These are phyloP conservation scores for Vitis rupestris DNA, from an alignment of 164 flowering plant genomes.

Conservation along the genomic window DNA sequence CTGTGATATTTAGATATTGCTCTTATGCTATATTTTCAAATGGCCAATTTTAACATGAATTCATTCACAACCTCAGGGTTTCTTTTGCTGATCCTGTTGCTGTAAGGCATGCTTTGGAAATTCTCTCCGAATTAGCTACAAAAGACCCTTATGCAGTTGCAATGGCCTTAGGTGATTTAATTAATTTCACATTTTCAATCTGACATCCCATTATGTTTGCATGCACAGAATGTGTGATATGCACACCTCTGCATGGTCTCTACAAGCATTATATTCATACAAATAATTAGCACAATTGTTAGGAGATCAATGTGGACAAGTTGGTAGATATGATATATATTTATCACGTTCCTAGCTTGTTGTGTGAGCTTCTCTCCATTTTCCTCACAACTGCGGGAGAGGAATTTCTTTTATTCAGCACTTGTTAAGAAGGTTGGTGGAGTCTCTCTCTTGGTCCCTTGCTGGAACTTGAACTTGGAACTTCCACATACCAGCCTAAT, in stretches of 20 bases:
- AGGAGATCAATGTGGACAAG: too few relatives aligned
- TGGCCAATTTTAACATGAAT: background rate
- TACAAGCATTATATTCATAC: background rate
- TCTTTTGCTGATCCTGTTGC: conserved; percentile 97
- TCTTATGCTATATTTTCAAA: background rate
- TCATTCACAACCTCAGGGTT: conserved; percentile 46
- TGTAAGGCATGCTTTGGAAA: conserved; percentile 91
- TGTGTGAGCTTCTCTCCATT: too few relatives aligned
- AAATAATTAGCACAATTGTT: too few relatives aligned
- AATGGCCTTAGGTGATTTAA: conserved; percentile 75
- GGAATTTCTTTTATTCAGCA: too few relatives aligned
- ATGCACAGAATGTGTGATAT: background rate
- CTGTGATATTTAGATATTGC: conserved; percentile 5
- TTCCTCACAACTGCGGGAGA: too few relatives aligned
- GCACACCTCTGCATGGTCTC: background rate
- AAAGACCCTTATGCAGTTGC: conserved; percentile 95
- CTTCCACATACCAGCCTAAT: too few relatives aligned
- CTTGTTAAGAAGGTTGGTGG: too few relatives aligned
- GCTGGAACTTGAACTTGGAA: too few relatives aligned
- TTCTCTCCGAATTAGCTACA: conserved; percentile 77
- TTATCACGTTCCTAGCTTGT: too few relatives aligned
- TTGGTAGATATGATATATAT: too few relatives aligned
- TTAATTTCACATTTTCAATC: background rate
- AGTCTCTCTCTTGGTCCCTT: too few relatives aligned
- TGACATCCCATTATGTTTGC: background rate